Evolutionary conservation across 768 basidiomycete genomes (phyloP).

Genomic region (Auricularia sp.): DNA sequence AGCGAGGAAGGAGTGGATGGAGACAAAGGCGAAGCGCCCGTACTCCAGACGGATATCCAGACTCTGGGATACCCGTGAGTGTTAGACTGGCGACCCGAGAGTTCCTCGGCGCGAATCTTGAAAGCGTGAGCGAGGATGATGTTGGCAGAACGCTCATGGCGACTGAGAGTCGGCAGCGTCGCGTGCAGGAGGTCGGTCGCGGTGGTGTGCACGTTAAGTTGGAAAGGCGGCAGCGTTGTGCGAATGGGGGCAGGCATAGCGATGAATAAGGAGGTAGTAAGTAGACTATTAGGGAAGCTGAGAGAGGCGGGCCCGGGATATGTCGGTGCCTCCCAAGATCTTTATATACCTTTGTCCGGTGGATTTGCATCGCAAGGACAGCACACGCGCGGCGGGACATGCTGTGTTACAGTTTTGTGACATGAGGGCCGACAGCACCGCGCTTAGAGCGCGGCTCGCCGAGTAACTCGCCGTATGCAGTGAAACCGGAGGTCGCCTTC

Average conservation of each 20-base stretch:
- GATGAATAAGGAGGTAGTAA: conserved; percentile 1
- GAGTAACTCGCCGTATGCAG: not conserved
- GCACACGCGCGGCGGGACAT: not conserved
- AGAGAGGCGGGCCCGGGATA: not conserved
- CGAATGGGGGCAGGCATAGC: not conserved
- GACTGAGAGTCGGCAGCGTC: conserved; percentile 29
- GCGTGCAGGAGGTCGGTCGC: conserved; percentile 30
- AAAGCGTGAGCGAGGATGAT: conserved; percentile 44
- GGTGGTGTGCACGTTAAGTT: conserved; percentile 28
- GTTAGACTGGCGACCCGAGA: conserved; percentile 23
- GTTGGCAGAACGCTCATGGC: conserved; percentile 36
- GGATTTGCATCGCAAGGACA: not conserved
- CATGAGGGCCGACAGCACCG: not conserved
- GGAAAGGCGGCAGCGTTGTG: conserved; percentile 5
- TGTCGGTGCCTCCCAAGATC: not conserved
- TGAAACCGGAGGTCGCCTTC: not conserved
- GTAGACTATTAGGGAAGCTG: not conserved
- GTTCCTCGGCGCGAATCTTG: conserved; percentile 30
- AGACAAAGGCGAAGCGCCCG: conserved; percentile 15
- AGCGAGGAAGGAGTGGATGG: conserved; percentile 34
- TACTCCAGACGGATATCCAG: conserved; percentile 23
- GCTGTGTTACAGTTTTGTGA: not conserved
- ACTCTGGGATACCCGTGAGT: conserved; percentile 24
- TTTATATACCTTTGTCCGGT: not conserved
- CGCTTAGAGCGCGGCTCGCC: not conserved